These are phyloP conservation scores for Penicillium hesseltinei DNA, from an alignment of 2,329 filamentous ascomycete genomes.

Conservation along the genomic window DNA sequence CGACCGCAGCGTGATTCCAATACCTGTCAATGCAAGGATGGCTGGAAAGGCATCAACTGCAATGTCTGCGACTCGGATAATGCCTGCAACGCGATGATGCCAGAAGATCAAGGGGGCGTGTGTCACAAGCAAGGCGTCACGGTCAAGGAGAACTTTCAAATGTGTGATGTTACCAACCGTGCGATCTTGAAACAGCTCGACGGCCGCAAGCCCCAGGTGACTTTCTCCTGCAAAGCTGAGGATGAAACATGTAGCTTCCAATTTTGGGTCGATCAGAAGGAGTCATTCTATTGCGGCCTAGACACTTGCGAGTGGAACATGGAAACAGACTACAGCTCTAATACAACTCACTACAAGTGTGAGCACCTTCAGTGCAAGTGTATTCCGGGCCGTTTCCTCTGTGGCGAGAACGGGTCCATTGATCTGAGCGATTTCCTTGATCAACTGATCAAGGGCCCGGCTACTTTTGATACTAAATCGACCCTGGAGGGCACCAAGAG, in stretches of 20 bases:
- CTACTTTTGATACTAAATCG: constrained; percentile 70
- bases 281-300: constrained; percentile 95
- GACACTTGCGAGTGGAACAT: constrained; percentile 74
- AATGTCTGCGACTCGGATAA: constrained; percentile 84
- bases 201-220: constrained; percentile 84
- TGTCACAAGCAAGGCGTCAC: constrained; percentile 91
- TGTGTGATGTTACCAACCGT: constrained; percentile 94
- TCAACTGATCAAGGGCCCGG: constrained; percentile 80
- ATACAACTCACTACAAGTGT: constrained; percentile 82
- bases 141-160: constrained; percentile 93
- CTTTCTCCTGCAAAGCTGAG: constrained; percentile 82
- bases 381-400: constrained; percentile 88
- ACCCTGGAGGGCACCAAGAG: constrained; percentile 65
- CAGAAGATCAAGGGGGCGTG: constrained; percentile 73
- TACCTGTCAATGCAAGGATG: constrained; percentile 81
- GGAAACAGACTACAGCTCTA: constrained; percentile 66
- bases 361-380: constrained; percentile 82
- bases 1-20: constrained; percentile 70
- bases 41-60: constrained; percentile 97
- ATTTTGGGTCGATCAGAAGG: constrained; percentile 92
- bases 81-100: constrained; percentile 86
- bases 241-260: constrained; percentile 86
- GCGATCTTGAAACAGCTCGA: constrained; percentile 88
- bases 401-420: constrained; percentile 84
- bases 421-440: constrained; percentile 88